Percentiles rank a stretch among this genome's conserved stretches.
Evolutionary conservation across 176 grass and related monocot species (phyloP).

Genomic region (Zoysia japonica): DNA sequence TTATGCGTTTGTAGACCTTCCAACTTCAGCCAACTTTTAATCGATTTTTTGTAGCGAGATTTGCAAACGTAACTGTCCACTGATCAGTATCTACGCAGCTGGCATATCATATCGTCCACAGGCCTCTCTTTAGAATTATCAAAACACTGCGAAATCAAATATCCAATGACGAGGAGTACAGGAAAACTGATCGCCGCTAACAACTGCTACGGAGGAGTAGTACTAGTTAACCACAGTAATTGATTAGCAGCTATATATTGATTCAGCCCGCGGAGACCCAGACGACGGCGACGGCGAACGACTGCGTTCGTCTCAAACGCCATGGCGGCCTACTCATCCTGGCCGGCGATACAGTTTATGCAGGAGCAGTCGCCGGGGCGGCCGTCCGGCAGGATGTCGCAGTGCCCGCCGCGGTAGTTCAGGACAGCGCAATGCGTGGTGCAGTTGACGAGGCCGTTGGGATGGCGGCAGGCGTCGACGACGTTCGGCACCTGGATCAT

Average conservation of each 20-base stretch:
- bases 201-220: too few species aligned
- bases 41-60: neutral
- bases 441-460: neutral
- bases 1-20: neutral
- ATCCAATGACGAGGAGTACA: neutral
- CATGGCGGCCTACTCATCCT: neutral
- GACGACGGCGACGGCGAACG: neutral
- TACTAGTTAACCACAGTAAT: too few species aligned
- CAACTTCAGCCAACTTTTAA: neutral
- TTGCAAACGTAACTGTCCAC: neutral
- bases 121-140: neutral
- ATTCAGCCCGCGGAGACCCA: neutral
- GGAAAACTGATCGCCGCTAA: neutral
- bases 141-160: neutral
- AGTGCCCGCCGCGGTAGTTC: neutral
- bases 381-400: neutral
- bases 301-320: neutral
- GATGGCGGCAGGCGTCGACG: neutral
- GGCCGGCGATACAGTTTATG: neutral
- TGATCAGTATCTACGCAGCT: neutral
- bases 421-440: neutral
- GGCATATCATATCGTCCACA: too few species aligned
- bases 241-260: too few species aligned
- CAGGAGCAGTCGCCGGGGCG: neutral
- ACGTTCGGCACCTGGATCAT: neutral